Percentiles rank a stretch among this genome's conserved stretches.
Conservation (phyloP, 345 rosid species). For the Brassica nigra region DNA sequence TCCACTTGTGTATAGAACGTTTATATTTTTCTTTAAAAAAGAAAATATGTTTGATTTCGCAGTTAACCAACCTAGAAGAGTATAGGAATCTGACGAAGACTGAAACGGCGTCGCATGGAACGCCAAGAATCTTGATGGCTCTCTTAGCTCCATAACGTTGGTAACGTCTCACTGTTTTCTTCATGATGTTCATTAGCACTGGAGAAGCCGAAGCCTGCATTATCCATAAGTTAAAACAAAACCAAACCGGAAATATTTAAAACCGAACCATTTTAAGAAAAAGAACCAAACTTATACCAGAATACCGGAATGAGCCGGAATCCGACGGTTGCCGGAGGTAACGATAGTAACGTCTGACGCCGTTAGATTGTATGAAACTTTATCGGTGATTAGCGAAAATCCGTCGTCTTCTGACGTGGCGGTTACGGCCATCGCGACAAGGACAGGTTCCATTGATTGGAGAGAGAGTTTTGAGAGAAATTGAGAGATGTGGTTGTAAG, state of each 20-base stretch:
- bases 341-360: slow-evolving; percentile 61
- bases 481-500: slow-evolving; percentile 11
- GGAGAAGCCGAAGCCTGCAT: slow-evolving; percentile 69
- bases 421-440: slow-evolving; percentile 17
- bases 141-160: slow-evolving; percentile 47
- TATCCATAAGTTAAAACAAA: not conserved
- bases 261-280: not conserved
- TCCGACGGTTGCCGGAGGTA: slow-evolving; percentile 69
- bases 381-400: slow-evolving; percentile 35
- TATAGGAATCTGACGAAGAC: slow-evolving; percentile 66
- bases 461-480: not conserved
- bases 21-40: not conserved
- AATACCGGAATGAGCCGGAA: slow-evolving; percentile 68
- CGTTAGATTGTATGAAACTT: not conserved
- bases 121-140: slow-evolving; percentile 74
- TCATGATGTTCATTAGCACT: slow-evolving; percentile 65
- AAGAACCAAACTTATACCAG: slow-evolving; percentile 48
- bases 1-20: not conserved
- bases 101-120: slow-evolving; percentile 77
- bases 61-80: slow-evolving; percentile 60
- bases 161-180: slow-evolving; percentile 57
- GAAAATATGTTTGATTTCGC: not conserved
- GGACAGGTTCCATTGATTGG: slow-evolving; percentile 27
- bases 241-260: not conserved
- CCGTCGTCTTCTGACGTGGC: slow-evolving; percentile 14